Evolutionary conservation across 257 asterid species (phyloP).

Genomic region (Fraxinus americana): DNA sequence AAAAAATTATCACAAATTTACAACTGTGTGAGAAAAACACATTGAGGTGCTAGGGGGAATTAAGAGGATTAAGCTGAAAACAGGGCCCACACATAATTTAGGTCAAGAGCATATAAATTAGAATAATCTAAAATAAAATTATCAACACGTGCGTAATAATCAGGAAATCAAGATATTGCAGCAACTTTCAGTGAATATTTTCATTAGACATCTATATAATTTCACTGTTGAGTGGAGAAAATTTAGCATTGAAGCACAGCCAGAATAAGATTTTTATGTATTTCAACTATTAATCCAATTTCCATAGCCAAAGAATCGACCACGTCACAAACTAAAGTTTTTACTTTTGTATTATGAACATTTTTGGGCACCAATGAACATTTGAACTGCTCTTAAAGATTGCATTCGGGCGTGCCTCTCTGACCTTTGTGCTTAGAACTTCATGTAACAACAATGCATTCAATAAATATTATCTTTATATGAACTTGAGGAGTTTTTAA

Average conservation of each 20-base stretch:
- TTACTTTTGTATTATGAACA: neutral
- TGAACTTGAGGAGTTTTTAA: constrained; percentile 2
- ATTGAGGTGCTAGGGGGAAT: no score
- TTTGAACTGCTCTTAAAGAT: neutral
- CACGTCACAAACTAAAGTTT: neutral
- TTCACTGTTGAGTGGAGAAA: neutral
- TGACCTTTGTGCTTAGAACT: neutral
- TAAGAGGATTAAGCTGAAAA: no score
- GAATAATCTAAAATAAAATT: no score
- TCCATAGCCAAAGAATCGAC: neutral
- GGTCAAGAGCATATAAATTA: no score
- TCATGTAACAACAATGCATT: neutral
- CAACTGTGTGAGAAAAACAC: neutral
- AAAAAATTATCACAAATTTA: neutral
- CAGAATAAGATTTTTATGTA: neutral
- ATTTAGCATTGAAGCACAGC: neutral
- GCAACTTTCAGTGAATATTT: no score
- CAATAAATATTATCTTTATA: neutral
- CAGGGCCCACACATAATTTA: no score
- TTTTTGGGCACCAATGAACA: neutral
- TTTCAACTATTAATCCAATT: neutral
- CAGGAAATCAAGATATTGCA: no score
- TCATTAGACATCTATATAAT: no score
- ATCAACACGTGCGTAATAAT: no score
- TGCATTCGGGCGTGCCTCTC: neutral